phyloP scores from a whole-genome alignment of 163 green algal genomes.

The Scenedesmus sp. region DNA sequence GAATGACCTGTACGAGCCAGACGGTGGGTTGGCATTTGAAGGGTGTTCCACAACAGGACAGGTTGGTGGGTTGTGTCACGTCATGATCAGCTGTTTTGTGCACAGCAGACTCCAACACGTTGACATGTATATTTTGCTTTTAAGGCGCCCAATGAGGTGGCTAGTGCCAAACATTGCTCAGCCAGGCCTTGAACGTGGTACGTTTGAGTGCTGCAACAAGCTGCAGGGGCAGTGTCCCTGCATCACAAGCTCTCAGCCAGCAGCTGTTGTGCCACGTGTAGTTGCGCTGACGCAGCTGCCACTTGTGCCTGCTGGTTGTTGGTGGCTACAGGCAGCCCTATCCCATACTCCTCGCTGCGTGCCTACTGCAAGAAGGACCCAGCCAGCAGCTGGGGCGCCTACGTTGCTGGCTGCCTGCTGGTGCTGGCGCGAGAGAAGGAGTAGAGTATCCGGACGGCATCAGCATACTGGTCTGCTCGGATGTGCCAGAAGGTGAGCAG shows the following conservation, averaged over 20 bases:
- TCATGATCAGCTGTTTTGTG: no score
- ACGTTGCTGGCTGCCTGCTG: slow-evolving; percentile 90
- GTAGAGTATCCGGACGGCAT: slow-evolving; percentile 61
- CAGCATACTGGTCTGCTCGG: slow-evolving; percentile 79
- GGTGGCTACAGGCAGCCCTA: slow-evolving; percentile 18
- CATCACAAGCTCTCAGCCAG: neutral
- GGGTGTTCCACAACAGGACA: no score
- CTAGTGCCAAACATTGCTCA: no score
- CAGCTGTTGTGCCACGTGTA: neutral
- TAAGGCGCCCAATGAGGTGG: no score
- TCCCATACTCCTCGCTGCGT: slow-evolving; percentile 36
- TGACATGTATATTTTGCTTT: no score
- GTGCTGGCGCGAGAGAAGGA: slow-evolving; percentile 84
- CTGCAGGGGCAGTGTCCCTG: neutral
- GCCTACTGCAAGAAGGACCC: slow-evolving; percentile 56
- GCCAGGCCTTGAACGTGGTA: no score
- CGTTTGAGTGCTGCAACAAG: neutral
- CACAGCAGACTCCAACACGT: no score
- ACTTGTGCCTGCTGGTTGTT: neutral
- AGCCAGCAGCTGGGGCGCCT: slow-evolving; percentile 86
- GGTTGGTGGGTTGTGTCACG: no score
- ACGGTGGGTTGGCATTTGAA: slow-evolving; percentile 38
- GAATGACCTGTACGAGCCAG: slow-evolving; percentile 67
- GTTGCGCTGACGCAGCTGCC: no score
- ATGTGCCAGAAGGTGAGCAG: slow-evolving; percentile 86